phyloP scores from a whole-genome alignment of 352 stramenopile genomes.

The Elongisporangium senticosum region DNA sequence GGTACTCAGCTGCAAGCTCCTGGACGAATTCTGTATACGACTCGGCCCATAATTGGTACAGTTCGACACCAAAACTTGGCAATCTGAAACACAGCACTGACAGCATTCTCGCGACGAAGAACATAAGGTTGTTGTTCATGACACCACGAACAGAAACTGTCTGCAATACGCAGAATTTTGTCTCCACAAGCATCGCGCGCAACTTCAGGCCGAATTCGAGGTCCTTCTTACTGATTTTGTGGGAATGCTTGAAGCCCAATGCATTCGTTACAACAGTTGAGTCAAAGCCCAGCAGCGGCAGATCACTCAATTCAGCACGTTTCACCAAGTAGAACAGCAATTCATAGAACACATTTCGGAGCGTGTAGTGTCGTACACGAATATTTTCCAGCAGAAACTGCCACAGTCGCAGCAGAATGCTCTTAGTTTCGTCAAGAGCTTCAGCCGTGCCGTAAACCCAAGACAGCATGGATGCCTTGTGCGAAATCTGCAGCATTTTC shows the following conservation, averaged over 20 bases:
- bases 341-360: conserved; percentile 88
- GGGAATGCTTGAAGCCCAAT: conserved; percentile 60
- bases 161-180: conserved; percentile 85
- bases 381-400: conserved; percentile 89
- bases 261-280: conserved; percentile 56
- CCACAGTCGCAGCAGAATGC: conserved; percentile 79
- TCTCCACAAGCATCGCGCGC: conserved; percentile 86
- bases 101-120: conserved; percentile 85
- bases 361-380: conserved; percentile 83
- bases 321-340: conserved; percentile 87
- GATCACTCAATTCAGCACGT: conserved; percentile 77
- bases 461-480: conserved; percentile 87
- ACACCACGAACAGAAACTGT: conserved; percentile 83
- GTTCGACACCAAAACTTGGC: conserved; percentile 80
- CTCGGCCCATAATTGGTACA: conserved; percentile 86
- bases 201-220: conserved; percentile 82
- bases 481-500: conserved; percentile 86
- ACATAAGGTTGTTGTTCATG: conserved; percentile 92
- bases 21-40: conserved; percentile 75
- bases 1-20: conserved; percentile 74
- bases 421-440: conserved; percentile 84
- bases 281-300: conserved; percentile 81
- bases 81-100: conserved; percentile 84
- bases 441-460: conserved; percentile 83
- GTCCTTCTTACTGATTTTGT: conserved; percentile 78